Percentiles rank a stretch among this genome's conserved stretches.
Evolutionary conservation across 148 eudicot species (phyloP).

Genomic region (Hydrangea macrophylla): DNA sequence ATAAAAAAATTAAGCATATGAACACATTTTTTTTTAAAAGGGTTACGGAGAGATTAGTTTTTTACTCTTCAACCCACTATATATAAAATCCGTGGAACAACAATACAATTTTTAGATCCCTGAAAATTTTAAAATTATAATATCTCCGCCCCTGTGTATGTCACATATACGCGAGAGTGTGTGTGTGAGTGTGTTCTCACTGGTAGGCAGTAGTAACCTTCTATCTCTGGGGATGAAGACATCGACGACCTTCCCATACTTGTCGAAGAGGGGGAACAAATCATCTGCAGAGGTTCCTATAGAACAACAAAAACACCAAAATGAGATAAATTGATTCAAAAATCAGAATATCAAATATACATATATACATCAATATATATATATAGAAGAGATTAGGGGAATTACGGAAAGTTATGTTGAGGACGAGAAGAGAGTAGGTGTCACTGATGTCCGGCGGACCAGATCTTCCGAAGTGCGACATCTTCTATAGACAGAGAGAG

Average conservation of each 20-base stretch:
- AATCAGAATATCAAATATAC: no score
- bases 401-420: conserved; percentile 71
- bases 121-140: no score
- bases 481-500: conserved; percentile 8
- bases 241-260: conserved; percentile 74
- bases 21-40: no score
- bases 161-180: no score
- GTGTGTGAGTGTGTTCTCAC: background rate
- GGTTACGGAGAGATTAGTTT: no score
- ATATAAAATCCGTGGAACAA: no score
- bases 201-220: conserved; percentile 22
- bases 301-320: conserved; percentile 1
- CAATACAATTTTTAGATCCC: no score
- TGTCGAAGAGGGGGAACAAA: conserved; percentile 74
- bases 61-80: no score
- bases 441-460: conserved; percentile 86
- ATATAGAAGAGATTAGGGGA: background rate
- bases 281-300: conserved; percentile 69
- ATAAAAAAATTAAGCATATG: no score
- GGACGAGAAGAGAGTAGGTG: conserved; percentile 77
- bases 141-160: no score
- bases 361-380: no score
- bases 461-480: conserved; percentile 78
- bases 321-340: background rate
- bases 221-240: conserved; percentile 69